Evolutionary conservation across 306 rosid genomes (phyloP).

Genomic region (Benincasa hispida): DNA sequence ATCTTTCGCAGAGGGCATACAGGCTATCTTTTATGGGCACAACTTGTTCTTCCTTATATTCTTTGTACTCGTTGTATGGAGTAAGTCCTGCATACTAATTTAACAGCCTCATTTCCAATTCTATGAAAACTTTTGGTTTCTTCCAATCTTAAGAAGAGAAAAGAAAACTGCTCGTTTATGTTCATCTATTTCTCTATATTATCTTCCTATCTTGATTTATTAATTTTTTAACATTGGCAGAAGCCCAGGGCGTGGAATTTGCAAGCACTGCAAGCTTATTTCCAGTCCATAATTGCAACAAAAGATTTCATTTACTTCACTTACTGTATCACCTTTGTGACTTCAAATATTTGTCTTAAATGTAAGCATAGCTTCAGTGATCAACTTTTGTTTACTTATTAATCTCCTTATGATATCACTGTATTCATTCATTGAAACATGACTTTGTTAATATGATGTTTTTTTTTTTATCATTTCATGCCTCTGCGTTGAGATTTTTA

Average conservation of each 20-base stretch:
- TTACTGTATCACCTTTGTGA: slow-evolving; percentile 66
- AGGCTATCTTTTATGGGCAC: slow-evolving; percentile 88
- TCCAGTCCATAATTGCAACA: slow-evolving; percentile 53
- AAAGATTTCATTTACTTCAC: slow-evolving; percentile 82
- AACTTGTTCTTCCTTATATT: slow-evolving; percentile 61
- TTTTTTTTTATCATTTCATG: not conserved
- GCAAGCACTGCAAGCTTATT: slow-evolving; percentile 80
- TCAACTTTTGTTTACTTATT: not conserved
- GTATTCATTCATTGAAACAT: not conserved
- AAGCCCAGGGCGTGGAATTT: slow-evolving; percentile 90
- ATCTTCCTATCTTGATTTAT: not conserved
- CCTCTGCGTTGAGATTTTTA: slow-evolving; percentile 11
- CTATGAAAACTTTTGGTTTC: not conserved
- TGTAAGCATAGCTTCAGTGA: slow-evolving; percentile 22
- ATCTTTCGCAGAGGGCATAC: slow-evolving; percentile 77
- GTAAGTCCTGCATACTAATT: slow-evolving; percentile 26
- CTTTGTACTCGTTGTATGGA: slow-evolving; percentile 69
- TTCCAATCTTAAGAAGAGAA: not conserved
- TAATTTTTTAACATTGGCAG: slow-evolving; percentile 27
- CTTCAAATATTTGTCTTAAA: slow-evolving; percentile 77
- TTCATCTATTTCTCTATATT: not conserved
- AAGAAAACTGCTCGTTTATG: not conserved
- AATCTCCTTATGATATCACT: not conserved
- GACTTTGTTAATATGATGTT: not conserved
- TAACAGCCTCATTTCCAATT: not conserved